Evolutionary conservation across 2,329 filamentous ascomycete genomes (phyloP).

Genomic region (Epichloe baconii): DNA sequence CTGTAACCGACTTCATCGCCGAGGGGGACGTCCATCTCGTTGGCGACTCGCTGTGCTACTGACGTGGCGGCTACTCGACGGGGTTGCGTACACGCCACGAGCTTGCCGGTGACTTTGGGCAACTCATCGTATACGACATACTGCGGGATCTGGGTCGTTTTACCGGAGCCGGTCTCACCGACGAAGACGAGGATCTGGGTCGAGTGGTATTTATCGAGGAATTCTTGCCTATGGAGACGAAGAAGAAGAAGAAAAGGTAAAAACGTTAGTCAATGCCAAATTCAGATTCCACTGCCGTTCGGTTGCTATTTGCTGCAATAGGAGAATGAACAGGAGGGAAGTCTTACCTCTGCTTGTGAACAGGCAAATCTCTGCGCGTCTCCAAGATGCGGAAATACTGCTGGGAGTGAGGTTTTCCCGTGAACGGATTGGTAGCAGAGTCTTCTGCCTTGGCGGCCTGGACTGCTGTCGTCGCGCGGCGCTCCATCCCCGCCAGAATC

Average conservation of each 20-base stretch:
- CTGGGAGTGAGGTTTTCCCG: constrained; percentile 57
- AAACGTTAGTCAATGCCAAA: neutral
- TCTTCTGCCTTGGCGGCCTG: constrained; percentile 67
- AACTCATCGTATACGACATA: constrained; percentile 97
- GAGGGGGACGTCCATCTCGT: constrained; percentile 87
- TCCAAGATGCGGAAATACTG: constrained; percentile 87
- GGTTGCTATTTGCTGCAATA: too few relatives aligned
- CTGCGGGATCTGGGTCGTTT: constrained; percentile 97
- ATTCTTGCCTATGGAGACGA: constrained; percentile 57
- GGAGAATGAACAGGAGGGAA: too few relatives aligned
- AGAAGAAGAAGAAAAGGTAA: neutral
- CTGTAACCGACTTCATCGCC: constrained; percentile 96
- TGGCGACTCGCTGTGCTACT: constrained; percentile 91
- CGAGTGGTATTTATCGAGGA: constrained; percentile 82
- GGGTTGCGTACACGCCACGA: constrained; percentile 94
- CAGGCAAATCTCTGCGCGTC: constrained; percentile 71
- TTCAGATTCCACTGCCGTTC: too few relatives aligned
- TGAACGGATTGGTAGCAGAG: constrained; percentile 76
- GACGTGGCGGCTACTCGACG: constrained; percentile 98
- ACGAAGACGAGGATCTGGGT: constrained; percentile 97
- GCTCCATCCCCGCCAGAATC: constrained; percentile 53
- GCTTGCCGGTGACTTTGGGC: constrained; percentile 71
- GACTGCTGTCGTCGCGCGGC: constrained; percentile 67
- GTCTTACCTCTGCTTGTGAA: constrained; percentile 71
- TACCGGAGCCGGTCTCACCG: constrained; percentile 97